Percentiles rank a stretch among this genome's conserved stretches.
Conservation (phyloP, 129 eudicot genomes). For the Helianthus tuberosus region DNA sequence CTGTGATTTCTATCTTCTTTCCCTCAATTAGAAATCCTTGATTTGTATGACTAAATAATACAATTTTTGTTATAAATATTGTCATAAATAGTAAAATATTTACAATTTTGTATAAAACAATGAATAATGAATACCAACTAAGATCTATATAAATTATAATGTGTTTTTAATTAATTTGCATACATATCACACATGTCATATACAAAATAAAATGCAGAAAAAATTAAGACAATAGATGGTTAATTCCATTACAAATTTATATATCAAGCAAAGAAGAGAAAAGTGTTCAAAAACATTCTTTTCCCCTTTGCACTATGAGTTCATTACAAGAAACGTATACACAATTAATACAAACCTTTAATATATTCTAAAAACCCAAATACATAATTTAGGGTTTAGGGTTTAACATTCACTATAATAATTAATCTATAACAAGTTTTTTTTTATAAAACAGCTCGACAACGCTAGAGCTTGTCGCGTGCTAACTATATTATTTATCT, state of each 20-base stretch:
- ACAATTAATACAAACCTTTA: constrained; percentile 18
- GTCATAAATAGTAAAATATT: neutral
- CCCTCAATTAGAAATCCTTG: no score
- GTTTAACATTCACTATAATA: neutral
- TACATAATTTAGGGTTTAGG: neutral
- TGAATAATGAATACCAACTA: neutral
- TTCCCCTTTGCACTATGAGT: constrained; percentile 12
- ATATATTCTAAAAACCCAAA: constrained; percentile 10
- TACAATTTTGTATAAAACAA: neutral
- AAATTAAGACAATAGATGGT: neutral
- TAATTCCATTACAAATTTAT: neutral
- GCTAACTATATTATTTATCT: constrained; percentile 33
- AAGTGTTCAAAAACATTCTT: constrained; percentile 6
- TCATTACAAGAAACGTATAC: constrained; percentile 22
- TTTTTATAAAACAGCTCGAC: neutral
- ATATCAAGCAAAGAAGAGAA: neutral
- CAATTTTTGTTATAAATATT: neutral
- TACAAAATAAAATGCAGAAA: neutral
- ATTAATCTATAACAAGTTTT: neutral
- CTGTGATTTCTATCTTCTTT: no score
- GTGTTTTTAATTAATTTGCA: no score
- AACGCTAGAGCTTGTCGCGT: neutral
- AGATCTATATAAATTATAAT: no score
- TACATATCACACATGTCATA: neutral
- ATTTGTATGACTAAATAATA: no score